A percentile compares a stretch with the other conserved stretches of the same genome.
phyloP scores from a whole-genome alignment of 139 green algal genomes.

The Yamagishiella unicocca region DNA sequence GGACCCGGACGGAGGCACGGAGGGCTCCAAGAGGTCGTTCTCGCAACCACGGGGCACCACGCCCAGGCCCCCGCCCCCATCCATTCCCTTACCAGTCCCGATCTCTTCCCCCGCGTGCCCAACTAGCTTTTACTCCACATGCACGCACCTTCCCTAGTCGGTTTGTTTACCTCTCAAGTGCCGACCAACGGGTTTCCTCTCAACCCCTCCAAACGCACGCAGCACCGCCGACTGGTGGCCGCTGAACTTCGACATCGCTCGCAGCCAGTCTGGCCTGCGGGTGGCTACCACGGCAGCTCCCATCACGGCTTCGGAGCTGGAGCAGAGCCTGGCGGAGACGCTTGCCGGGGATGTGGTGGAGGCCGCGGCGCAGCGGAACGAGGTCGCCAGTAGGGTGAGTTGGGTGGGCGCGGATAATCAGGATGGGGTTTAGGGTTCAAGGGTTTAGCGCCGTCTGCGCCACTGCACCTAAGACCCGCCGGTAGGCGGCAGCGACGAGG shows the following conservation, averaged over 20 bases:
- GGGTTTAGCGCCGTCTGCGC: no score
- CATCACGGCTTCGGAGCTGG: slow-evolving; percentile 29
- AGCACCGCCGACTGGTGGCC: slow-evolving; percentile 41
- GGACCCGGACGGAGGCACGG: no score
- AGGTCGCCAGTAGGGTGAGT: neutral
- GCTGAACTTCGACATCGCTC: slow-evolving; percentile 26
- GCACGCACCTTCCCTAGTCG: no score
- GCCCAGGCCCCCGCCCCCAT: no score
- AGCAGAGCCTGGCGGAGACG: slow-evolving; percentile 34
- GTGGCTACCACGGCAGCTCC: slow-evolving; percentile 27
- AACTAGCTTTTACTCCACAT: no score
- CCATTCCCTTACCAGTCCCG: neutral
- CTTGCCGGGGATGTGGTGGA: slow-evolving; percentile 19
- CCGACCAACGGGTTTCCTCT: no score
- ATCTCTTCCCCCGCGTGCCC: neutral
- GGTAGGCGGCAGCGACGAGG: no score
- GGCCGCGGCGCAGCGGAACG: neutral
- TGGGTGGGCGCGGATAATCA: neutral
- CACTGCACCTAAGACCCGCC: no score
- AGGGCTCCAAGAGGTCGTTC: no score
- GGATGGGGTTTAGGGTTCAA: no score
- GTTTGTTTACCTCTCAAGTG: neutral
- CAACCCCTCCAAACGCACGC: no score
- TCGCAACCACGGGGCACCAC: no score
- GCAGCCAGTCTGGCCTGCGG: slow-evolving; percentile 25